Evolutionary conservation across 306 rosid species (phyloP), one percentile per base, ranked within the genome.

Genomic region (Amphicarpaea edgeworthii): DNA sequence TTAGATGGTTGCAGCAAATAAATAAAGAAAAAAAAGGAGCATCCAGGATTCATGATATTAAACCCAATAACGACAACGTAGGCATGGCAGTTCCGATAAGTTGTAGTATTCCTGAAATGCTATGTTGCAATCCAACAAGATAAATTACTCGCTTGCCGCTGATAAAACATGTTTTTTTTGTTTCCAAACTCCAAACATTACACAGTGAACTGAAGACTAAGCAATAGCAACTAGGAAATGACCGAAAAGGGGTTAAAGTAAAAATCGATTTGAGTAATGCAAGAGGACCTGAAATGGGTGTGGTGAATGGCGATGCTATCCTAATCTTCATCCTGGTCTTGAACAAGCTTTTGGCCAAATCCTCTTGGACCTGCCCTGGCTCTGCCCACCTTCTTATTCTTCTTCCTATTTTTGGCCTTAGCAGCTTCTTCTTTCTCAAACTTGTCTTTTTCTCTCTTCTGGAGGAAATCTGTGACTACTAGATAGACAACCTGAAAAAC

Each of bases 371-470:
- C 97, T 12, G 91, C 81, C 78, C 82, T 93, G 14, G 85, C 76
- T 82, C 83, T 87, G 5, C 42, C 66, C 63, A 51, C 63, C 69
- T 82, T 80, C 67, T 81, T 80, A 61, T 81, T 88, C 88, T 70
- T 90, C 77, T 81, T 86, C 58, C 61, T 69, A 17, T 79, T 85
- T 58, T 80, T 79, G 68, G 80, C 83, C 3, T 73, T 81, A 49
- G 79, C 69, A 3, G 81, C 80, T 59, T 89, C 96, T 63, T 90
- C 92, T 76, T 92, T 89, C 97, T 88, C 97, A 60, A 86, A 90
- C 82, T 90, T 95, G 1, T 95, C 99, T 43, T 73, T 88, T 88
- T 95, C 97, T 60, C 97, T 85, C 71, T 92, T 92, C 90, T 88
- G 93, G 83, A 95, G 78, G 62, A 84, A 95, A 70, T 92, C 99